A percentile compares a stretch with the other conserved stretches of the same genome.
Evolutionary conservation across 2,329 filamentous ascomycete genomes (phyloP).

Genomic region (Aureobasidium lini): DNA sequence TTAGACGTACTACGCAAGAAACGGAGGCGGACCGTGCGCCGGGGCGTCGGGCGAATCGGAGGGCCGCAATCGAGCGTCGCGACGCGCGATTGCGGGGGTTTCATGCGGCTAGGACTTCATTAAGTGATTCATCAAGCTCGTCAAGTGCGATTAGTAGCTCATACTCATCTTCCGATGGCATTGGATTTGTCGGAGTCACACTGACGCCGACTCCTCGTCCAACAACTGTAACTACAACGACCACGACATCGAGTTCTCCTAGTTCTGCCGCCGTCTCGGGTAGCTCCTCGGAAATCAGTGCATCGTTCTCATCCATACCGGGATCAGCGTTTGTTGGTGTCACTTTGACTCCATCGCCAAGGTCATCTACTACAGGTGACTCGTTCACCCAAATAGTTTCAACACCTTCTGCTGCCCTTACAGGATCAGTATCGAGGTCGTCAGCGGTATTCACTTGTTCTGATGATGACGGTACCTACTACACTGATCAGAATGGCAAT

Average conservation of each 20-base stretch:
- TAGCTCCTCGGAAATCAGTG: background rate
- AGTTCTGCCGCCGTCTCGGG: background rate
- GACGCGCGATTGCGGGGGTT: too few species aligned
- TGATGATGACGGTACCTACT: background rate
- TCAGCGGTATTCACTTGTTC: background rate
- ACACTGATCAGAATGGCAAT: background rate
- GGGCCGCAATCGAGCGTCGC: too few species aligned
- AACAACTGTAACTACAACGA: background rate
- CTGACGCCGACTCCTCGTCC: background rate
- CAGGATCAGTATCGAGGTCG: background rate
- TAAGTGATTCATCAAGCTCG: background rate
- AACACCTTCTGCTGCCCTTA: background rate
- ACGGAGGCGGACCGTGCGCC: too few species aligned
- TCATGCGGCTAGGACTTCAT: too few species aligned
- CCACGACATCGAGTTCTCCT: background rate
- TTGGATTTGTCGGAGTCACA: background rate
- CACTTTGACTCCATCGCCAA: background rate
- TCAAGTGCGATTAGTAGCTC: background rate
- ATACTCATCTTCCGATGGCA: background rate
- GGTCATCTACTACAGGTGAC: background rate
- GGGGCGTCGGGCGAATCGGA: too few species aligned
- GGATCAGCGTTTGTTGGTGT: background rate
- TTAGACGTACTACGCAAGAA: too few species aligned
- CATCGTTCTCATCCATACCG: background rate
- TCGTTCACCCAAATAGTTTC: background rate